Conservation (phyloP, 768 basidiomycete species). For the Obba rivulosa region DNA sequence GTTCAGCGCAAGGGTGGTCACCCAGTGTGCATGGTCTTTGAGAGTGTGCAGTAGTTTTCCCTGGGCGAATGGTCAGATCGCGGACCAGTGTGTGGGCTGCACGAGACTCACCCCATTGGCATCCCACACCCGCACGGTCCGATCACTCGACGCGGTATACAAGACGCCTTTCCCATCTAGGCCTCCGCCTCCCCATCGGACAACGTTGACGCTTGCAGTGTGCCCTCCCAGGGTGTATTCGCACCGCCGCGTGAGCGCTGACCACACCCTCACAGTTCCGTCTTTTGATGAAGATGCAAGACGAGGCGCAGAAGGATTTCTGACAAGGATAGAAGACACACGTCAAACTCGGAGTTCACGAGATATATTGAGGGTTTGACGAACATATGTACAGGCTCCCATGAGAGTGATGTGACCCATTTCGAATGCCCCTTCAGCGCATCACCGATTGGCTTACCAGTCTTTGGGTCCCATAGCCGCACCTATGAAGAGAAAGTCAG, state of each 20-base stretch:
- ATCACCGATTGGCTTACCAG: slow-evolving; percentile 83
- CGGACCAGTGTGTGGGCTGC: background rate
- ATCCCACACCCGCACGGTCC: slow-evolving; percentile 94
- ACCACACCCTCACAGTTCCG: slow-evolving; percentile 94
- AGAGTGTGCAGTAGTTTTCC: slow-evolving; percentile 80
- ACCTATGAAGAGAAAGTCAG: slow-evolving; percentile 35
- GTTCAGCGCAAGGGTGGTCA: slow-evolving; percentile 92
- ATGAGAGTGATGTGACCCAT: slow-evolving; percentile 92
- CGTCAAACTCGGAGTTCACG: background rate
- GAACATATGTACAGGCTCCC: slow-evolving; percentile 94
- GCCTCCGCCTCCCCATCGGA: slow-evolving; percentile 92
- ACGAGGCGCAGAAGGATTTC: slow-evolving; percentile 74
- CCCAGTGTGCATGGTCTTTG: slow-evolving; percentile 98
- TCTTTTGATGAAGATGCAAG: slow-evolving; percentile 96
- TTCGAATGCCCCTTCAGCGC: slow-evolving; percentile 91
- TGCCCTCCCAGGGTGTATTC: slow-evolving; percentile 92
- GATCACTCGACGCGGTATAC: slow-evolving; percentile 93
- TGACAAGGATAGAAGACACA: slow-evolving; percentile 29
- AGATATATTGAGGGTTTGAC: slow-evolving; percentile 19
- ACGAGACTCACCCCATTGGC: slow-evolving; percentile 56
- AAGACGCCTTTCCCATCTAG: slow-evolving; percentile 60
- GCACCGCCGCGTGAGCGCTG: slow-evolving; percentile 57
- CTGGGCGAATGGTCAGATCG: slow-evolving; percentile 30
- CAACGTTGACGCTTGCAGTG: slow-evolving; percentile 89
- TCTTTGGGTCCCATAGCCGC: slow-evolving; percentile 90